Evolutionary conservation across 202 grass and related monocot species (phyloP), one percentile per base, ranked within the genome.

Genomic region (Hordeum pubiflorum): DNA sequence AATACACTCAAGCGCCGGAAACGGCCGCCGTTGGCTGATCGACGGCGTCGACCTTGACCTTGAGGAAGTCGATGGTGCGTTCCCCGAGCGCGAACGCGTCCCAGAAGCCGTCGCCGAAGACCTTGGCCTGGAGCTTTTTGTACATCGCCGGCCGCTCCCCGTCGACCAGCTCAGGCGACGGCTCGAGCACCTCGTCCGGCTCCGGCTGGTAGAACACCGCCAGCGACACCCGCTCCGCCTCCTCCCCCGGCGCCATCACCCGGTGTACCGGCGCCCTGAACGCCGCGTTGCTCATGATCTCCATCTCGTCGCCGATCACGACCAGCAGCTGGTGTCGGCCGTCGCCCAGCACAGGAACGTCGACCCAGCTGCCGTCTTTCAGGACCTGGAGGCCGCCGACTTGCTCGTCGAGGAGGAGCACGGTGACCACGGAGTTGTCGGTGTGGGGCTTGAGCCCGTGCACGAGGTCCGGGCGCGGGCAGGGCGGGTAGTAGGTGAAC

Each of bases 371-470:
- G 6, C 63, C 75, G 13, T 78, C 80, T 23, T 77, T 72, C 12
- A 68, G 41, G 1, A 91, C 84, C 81, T 92, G 89, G 24, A 94
- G 87, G 3, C 92, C 89, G 10, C 82, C 85, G 9, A 92, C 85
- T 29, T 86, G 71, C n/a, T 70, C 85, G 79, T 94, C 92, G 1
- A 86, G 82, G 36, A 94, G 81, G 32, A 94, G 81, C 14, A 92
- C 75, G n/a, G 89, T 92, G 62, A 94, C 46, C 10, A 86, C 74
- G 50, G 89, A 86, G 84, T 86, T 86, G 74, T 94, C 92, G 6
- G 92, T 81, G 68, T 94, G 92, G 10, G 92, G 92, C 22, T 94
- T 94, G 6, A 94, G 57, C 36, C 92, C 92, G 79, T 71, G 75
- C 4, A 94, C 92, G 31, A 82, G 72, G 43, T 94, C 92, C 3